Percentiles rank a stretch among this genome's conserved stretches.
Evolutionary conservation across 495 filamentous ascomycete genomes (phyloP).

Genomic region (Ascobolus immersus): DNA sequence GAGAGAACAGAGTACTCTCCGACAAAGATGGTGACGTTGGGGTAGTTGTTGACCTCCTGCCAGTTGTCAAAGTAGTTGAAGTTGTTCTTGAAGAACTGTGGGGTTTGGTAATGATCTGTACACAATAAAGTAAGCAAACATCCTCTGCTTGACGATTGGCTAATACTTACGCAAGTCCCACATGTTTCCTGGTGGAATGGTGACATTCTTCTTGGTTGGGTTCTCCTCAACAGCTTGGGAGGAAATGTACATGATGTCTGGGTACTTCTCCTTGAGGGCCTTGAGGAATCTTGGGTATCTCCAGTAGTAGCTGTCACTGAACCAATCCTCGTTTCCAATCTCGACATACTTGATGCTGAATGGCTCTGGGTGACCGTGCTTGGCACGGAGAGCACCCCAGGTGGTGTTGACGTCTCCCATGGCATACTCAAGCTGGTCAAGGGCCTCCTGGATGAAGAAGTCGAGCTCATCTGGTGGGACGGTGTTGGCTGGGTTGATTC

Average conservation of each 20-base stretch:
- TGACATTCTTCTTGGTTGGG: conserved; percentile 12
- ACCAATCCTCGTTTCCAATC: conserved; percentile 42
- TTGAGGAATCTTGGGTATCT: conserved; percentile 31
- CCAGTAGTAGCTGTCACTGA: conserved; percentile 30
- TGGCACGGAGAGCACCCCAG: conserved; percentile 32
- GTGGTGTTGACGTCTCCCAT: conserved; percentile 27
- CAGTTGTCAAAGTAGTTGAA: conserved; percentile 33
- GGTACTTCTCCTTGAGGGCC: conserved; percentile 31
- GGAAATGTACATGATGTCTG: conserved; percentile 34
- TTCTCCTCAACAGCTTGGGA: conserved; percentile 21
- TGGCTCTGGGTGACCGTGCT: conserved; percentile 30
- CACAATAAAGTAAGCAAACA: conserved; percentile 11
- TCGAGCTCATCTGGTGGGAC: conserved; percentile 19
- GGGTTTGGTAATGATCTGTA: conserved; percentile 22
- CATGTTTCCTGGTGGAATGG: conserved; percentile 17
- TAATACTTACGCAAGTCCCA: conserved; percentile 24
- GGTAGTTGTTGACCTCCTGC: conserved; percentile 14
- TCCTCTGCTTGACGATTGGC: conserved; percentile 17
- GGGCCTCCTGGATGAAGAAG: conserved; percentile 30
- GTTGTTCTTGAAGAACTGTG: conserved; percentile 24
- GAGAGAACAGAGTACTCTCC: conserved; percentile 34
- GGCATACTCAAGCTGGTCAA: conserved; percentile 43
- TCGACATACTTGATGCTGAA: conserved; percentile 35
- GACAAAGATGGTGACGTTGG: conserved; percentile 21
- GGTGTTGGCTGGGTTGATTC: conserved; percentile 14